Conservation (phyloP, 192 early-diverging fungal species). For the Chytriomyces sp. region DNA sequence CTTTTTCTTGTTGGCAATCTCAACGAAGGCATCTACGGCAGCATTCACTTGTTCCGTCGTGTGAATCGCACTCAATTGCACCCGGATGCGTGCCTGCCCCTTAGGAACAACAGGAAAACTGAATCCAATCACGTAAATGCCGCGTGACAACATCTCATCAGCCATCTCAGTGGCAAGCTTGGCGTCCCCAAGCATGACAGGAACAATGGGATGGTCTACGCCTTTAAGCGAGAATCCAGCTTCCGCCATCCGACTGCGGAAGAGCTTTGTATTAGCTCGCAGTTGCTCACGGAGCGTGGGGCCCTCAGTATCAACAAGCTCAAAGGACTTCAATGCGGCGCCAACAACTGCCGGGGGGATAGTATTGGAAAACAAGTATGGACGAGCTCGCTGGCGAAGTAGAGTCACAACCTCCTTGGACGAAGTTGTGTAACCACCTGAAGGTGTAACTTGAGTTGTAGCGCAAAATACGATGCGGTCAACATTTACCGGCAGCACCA, state of each 20-base stretch:
- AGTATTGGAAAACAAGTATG: constrained; percentile 62
- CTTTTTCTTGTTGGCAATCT: not conserved
- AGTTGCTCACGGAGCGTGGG: constrained; percentile 53
- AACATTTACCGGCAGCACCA: constrained; percentile 48
- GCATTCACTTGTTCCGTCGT: constrained; percentile 50
- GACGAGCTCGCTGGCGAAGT: constrained; percentile 57
- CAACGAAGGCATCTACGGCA: constrained; percentile 57
- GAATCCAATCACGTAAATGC: constrained; percentile 62
- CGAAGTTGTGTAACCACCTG: constrained; percentile 31
- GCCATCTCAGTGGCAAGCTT: constrained; percentile 53
- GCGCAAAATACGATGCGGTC: not conserved
- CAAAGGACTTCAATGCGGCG: constrained; percentile 52
- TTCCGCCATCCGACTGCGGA: constrained; percentile 58
- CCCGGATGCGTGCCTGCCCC: constrained; percentile 58
- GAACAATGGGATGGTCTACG: constrained; percentile 57
- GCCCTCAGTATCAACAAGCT: constrained; percentile 50
- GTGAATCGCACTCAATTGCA: constrained; percentile 59
- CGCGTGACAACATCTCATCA: constrained; percentile 51
- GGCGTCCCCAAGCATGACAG: constrained; percentile 62
- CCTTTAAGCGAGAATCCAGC: constrained; percentile 67
- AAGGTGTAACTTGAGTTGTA: constrained; percentile 43
- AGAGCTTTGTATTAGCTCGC: constrained; percentile 61
- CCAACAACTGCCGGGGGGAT: constrained; percentile 59
- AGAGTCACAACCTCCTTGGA: constrained; percentile 43
- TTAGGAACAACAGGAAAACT: constrained; percentile 63